Base-by-base conservation (phyloP, 2,329 filamentous ascomycete genomes). In the Cryphonectria carpinicola region DNA sequence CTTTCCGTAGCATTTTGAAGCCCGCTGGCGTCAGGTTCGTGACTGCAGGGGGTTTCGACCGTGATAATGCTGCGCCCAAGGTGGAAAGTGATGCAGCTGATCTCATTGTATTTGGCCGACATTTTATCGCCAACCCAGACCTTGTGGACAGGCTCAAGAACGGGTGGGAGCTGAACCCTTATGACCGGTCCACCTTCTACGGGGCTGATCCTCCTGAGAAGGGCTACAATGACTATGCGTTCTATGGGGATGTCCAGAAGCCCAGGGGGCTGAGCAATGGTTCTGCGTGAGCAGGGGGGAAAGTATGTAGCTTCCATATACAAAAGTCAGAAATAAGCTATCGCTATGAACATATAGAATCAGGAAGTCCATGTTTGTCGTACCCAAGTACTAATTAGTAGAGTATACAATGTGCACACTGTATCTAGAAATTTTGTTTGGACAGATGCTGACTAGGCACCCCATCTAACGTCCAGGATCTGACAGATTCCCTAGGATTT, bases 61-160 rank as follows among this genome's bases (percentile, higher is more conserved):
- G 80, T 0, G 80, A 78, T 52, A 77, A 79, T 60, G 79, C 81
- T 0, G 81, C 80, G 1, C 80, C 86, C 77, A 73, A 85, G 69
- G 60, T 80, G 4, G 81, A 84, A 70, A 78, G 75, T 19, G 79
- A 81, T n/a, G 78, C 79, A 32, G 81, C 84, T 61, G 75, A 85
- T n/a, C 77, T 77, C 28, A 79, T 85, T 22, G 83, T 82, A 1
- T 86, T 86, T 75, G 85, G 85, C 13, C 76, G 85, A 25, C 81
- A 81, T 69, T 87, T 85, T 69, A 84, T 86, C 73, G 79, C 80
- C 28, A 87, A 80, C 11, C 85, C 85, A 2, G 84, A 87, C 75
- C 75, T 87, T 60, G 80, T 82, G 2, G 85, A 80, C 72, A 78
- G 84, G 28, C 67, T 87, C 46, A 68, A 80, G 73, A 76, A 83